These are phyloP conservation scores for Aeschynomene evenia DNA, from an alignment of 306 rosid genomes.

Conservation along the genomic window DNA sequence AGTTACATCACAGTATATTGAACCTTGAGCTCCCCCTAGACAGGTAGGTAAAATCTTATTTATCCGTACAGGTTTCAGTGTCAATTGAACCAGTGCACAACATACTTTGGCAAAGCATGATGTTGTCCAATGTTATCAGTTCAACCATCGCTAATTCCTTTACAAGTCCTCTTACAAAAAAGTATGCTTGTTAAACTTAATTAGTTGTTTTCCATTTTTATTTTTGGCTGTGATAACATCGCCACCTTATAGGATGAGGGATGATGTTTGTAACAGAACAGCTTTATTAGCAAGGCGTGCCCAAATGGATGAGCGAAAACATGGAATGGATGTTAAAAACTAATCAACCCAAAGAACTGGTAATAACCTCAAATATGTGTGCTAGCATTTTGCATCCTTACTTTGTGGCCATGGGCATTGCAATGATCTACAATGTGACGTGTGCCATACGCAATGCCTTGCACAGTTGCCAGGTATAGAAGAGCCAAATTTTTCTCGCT, in stretches of 20 bases:
- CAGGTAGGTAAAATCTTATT: background rate
- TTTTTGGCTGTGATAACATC: background rate
- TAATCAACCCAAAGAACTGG: slow-evolving; percentile 19
- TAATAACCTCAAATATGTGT: slow-evolving; percentile 32
- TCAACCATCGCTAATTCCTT: background rate
- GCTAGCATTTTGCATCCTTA: slow-evolving; percentile 45
- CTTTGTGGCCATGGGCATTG: slow-evolving; percentile 89
- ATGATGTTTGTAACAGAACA: background rate
- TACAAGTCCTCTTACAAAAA: background rate
- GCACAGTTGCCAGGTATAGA: slow-evolving; percentile 82
- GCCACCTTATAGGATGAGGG: background rate
- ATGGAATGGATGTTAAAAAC: background rate
- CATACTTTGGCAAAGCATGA: background rate
- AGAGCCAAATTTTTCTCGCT: slow-evolving; percentile 81
- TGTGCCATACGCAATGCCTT: slow-evolving; percentile 94
- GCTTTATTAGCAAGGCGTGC: slow-evolving; percentile 7
- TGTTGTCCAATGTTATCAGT: background rate
- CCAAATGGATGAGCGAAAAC: background rate
- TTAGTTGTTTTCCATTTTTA: background rate
- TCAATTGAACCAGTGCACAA: background rate
- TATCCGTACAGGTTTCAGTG: background rate
- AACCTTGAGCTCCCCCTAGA: background rate
- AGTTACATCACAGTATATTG: background rate
- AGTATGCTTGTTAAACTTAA: slow-evolving; percentile 14
- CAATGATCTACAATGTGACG: slow-evolving; percentile 97